Base-by-base conservation (phyloP, 148 eudicot genomes). In the Rhododendron griersonianum region DNA sequence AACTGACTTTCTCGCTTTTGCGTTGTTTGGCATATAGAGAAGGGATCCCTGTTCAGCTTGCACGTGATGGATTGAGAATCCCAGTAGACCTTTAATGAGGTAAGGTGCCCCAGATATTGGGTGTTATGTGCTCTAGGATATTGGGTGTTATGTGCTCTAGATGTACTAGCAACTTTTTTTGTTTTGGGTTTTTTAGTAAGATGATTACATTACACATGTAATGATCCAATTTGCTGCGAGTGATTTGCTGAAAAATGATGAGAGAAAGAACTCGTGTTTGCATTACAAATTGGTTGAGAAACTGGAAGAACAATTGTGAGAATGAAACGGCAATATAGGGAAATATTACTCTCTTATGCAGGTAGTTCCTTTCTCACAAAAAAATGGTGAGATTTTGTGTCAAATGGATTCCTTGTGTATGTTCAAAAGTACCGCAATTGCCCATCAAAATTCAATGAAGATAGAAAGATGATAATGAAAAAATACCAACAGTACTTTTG, bases 21-120 rank as follows among this genome's bases (percentile, higher is more conserved):
- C 71, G 25, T 83, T 83, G 41, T 82, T 84, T 76, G 80, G 28
- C 67, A 61, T 88, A 1, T 55, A 94, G 99, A 85, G 99, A 97
- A 92, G 98, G 98, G 83, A 95, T 97, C 85, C 93, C 88, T 37
- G 95, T 97, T 86, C 98, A 95, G 94, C 98, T 97, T 86, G 99
- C 99, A 67, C 92, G 88, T 83, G 99, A 97, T 91, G 99, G 99
- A 45, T 90, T 95, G 86, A 91, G 95, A 91, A 84, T 97, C 85
- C 91, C 96, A 8, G 80, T 94, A 47, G 91, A 96, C 87, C 93
- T 96, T 78, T 96, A 87, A 93, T 9, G 48, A 90, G 94, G 95
- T 92, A 87, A 90, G 83, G 65, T 76, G 78, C 83, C 65, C 44
- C 19, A 30, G 21, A 69, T 61, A 28, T 53, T 30, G 7, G 0